Evolutionary conservation across 306 rosid genomes (phyloP).

Genomic region (Pyrus bretschneideri): DNA sequence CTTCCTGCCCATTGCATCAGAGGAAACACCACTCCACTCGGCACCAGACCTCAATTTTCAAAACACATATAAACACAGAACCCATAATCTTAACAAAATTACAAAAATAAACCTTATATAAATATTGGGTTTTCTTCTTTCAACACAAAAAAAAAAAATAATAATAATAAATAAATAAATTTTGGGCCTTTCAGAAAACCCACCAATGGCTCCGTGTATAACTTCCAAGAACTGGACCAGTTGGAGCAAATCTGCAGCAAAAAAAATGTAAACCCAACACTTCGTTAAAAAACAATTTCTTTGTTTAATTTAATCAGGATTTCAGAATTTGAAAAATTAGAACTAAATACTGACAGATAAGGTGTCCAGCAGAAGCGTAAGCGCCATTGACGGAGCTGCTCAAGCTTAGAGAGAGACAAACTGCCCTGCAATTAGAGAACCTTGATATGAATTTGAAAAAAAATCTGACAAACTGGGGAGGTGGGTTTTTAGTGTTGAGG

Average conservation of each 20-base stretch:
- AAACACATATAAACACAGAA: neutral
- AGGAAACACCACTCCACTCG: slow-evolving; percentile 79
- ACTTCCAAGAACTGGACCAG: slow-evolving; percentile 78
- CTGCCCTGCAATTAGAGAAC: slow-evolving; percentile 36
- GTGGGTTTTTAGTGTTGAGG: neutral
- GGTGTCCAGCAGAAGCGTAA: slow-evolving; percentile 55
- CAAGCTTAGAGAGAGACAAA: slow-evolving; percentile 40
- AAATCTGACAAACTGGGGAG: neutral
- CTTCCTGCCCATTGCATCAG: slow-evolving; percentile 96
- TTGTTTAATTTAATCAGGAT: neutral
- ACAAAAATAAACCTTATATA: neutral
- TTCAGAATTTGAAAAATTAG: neutral
- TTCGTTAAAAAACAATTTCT: neutral
- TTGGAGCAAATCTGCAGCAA: slow-evolving; percentile 62
- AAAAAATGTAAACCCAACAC: neutral
- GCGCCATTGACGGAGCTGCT: slow-evolving; percentile 37
- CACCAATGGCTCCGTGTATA: slow-evolving; percentile 78
- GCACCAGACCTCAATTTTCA: slow-evolving; percentile 64
- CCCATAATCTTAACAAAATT: neutral
- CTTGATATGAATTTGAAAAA: neutral
- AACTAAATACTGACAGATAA: slow-evolving; percentile 44
- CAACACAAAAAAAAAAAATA: too few species aligned
- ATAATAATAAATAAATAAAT: too few species aligned
- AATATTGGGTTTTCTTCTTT: neutral
- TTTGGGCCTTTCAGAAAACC: slow-evolving; percentile 8